Evolutionary conservation across 2,329 filamentous ascomycete species (phyloP), one percentile per base, ranked within the genome.

Genomic region (Microdochium paspali): DNA sequence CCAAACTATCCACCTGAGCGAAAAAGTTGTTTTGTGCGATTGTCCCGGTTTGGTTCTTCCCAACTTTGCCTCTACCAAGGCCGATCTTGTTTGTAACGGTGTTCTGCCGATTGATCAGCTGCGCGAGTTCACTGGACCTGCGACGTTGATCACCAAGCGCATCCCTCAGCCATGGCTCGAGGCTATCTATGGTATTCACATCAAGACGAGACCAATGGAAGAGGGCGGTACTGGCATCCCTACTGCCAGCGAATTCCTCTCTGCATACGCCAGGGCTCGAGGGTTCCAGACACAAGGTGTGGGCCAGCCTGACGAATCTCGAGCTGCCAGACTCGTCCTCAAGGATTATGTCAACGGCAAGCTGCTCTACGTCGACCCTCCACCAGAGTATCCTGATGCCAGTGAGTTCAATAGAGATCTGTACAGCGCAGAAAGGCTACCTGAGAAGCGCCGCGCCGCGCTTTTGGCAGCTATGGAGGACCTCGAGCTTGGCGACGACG

Each of bases 311-410:
- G 93, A 98, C 59, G 90, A 95, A 70, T 94, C 90, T 1, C 80
- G 93, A 57, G 93, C 93, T 6, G 90, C 91, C 4, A 80, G 93
- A 46, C 86, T 88, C 56, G 77, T 98, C 15, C 77, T 98, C 24
- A 98, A 98, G 65, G 93, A 98, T 69, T 98, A 97, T 60, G 93
- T 98, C 56, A 95, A 85, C 62, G 93, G 93, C 52, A 97, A 96
- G 69, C 78, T 98, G 0, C 77, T 97, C 5, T 97, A 85, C 70
- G 93, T 90, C 55, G 84, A 91, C 58, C 90, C 93, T 4, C 93
- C 93, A 0, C 90, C 90, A 0, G 70, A 70, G 4, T 77, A 83
- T 25, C 79, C 85, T 32, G 86, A 96, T 56, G 72, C 80, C 1
- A 69, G 71, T 44, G 79, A 84, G 47, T 98, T 97, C 75, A 98